Evolutionary conservation across 1,284 basidiomycete genomes (phyloP).

Genomic region (Ustilago lituana): DNA sequence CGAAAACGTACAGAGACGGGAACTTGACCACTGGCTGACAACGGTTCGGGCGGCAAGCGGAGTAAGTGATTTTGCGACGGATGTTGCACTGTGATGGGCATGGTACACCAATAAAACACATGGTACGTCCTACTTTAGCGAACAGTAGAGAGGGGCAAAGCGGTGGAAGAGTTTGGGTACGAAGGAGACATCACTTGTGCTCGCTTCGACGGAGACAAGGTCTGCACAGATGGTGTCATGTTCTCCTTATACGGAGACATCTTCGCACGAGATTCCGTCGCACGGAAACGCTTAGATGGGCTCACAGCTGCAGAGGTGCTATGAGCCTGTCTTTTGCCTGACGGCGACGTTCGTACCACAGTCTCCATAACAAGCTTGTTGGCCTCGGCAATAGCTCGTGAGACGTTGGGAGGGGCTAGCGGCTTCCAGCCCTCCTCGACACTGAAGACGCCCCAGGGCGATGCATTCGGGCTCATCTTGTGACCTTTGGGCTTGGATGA

Average conservation of each 20-base stretch:
- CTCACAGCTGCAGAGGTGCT: background rate
- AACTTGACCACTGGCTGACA: no score
- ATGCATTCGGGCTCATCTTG: conserved; percentile 34
- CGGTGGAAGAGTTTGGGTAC: conserved; percentile 24
- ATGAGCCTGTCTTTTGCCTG: conserved; percentile 21
- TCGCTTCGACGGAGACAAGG: conserved; percentile 31
- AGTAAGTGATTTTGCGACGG: no score
- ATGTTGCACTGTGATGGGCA: no score
- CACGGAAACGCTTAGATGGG: conserved; percentile 26
- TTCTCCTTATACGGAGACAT: conserved; percentile 37
- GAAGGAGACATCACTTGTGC: conserved; percentile 13
- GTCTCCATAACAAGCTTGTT: conserved; percentile 28
- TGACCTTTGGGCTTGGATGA: conserved; percentile 36
- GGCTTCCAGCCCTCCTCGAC: conserved; percentile 45
- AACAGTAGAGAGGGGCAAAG: conserved; percentile 29
- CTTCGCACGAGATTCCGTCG: background rate
- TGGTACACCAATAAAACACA: no score
- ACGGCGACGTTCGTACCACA: conserved; percentile 3
- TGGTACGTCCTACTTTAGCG: conserved; percentile 11
- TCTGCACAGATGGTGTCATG: conserved; percentile 4
- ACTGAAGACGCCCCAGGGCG: conserved; percentile 46
- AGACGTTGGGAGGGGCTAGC: conserved; percentile 35
- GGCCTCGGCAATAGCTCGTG: conserved; percentile 32
- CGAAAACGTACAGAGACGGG: no score
- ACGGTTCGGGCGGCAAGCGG: no score